phyloP scores from a whole-genome alignment of 192 early-diverging fungal genomes.

The Dimargaris verticillata region DNA sequence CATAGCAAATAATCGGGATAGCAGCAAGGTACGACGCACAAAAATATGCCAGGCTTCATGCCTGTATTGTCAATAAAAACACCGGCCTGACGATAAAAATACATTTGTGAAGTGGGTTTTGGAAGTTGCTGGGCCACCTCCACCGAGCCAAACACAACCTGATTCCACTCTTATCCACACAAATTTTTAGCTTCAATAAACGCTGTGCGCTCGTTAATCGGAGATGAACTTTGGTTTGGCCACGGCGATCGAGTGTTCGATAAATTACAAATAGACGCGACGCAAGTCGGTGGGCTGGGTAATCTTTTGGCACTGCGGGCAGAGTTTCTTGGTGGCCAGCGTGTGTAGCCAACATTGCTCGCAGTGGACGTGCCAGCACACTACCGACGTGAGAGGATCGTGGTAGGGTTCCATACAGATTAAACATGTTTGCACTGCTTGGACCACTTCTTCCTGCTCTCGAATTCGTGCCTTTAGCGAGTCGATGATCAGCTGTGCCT shows the following conservation, averaged over 20 bases:
- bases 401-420: slow-evolving; percentile 64
- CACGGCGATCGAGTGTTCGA: not conserved
- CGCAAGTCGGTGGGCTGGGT: slow-evolving; percentile 66
- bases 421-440: slow-evolving; percentile 42
- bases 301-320: slow-evolving; percentile 81
- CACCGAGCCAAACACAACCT: no score
- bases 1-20: no score
- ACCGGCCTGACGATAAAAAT: no score
- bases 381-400: slow-evolving; percentile 53
- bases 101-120: no score
- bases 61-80: no score
- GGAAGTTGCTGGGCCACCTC: no score
- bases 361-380: slow-evolving; percentile 90
- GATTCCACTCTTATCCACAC: no score
- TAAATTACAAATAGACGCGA: slow-evolving; percentile 53
- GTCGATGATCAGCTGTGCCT: slow-evolving; percentile 54
- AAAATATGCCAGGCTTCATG: no score
- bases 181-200: no score
- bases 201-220: no score
- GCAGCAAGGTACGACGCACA: no score
- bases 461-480: slow-evolving; percentile 53
- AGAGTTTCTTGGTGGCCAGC: slow-evolving; percentile 70
- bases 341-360: slow-evolving; percentile 76
- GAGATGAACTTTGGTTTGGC: no score
- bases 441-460: slow-evolving; percentile 34